These are phyloP conservation scores for Sugiyamaella lignohabitans DNA, from an alignment of 805 yeast genomes.

Conservation along the genomic window DNA sequence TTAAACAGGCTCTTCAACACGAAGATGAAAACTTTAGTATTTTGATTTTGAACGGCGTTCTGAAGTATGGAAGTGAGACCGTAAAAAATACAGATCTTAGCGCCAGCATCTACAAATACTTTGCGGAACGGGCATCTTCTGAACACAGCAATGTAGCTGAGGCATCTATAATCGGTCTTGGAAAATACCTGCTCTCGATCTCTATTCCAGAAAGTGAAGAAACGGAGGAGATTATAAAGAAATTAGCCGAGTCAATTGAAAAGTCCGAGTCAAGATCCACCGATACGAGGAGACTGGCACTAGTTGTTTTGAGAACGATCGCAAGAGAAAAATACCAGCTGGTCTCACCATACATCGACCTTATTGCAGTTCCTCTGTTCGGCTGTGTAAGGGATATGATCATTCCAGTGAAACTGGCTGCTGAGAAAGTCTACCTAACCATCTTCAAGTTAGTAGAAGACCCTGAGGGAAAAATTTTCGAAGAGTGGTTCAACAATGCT, in stretches of 20 bases:
- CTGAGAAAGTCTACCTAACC: slow-evolving; percentile 80
- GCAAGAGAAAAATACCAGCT: slow-evolving; percentile 53
- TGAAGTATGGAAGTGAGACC: slow-evolving; percentile 67
- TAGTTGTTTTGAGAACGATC: slow-evolving; percentile 69
- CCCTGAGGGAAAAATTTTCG: slow-evolving; percentile 43
- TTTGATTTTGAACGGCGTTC: slow-evolving; percentile 69
- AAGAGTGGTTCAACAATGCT: slow-evolving; percentile 50
- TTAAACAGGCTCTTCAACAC: slow-evolving; percentile 18
- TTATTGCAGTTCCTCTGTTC: slow-evolving; percentile 53
- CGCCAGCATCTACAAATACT: slow-evolving; percentile 43
- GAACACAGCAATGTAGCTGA: slow-evolving; percentile 54
- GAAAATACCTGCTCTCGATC: slow-evolving; percentile 61
- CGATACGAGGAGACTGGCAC: slow-evolving; percentile 73
- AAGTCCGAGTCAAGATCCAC: slow-evolving; percentile 54
- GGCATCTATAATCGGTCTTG: slow-evolving; percentile 71
- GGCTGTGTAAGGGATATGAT: slow-evolving; percentile 78
- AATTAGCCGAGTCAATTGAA: slow-evolving; percentile 43
- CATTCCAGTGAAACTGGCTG: slow-evolving; percentile 89
- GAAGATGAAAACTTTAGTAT: slow-evolving; percentile 36
- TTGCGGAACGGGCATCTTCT: slow-evolving; percentile 41
- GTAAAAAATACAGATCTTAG: slow-evolving; percentile 48
- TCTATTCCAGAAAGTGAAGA: slow-evolving; percentile 32
- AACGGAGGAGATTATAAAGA: slow-evolving; percentile 23
- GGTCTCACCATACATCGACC: slow-evolving; percentile 48
- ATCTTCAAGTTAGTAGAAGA: slow-evolving; percentile 70